phyloP scores from a whole-genome alignment of 495 filamentous ascomycete species.

The Melanomma pulvis-pyrius region DNA sequence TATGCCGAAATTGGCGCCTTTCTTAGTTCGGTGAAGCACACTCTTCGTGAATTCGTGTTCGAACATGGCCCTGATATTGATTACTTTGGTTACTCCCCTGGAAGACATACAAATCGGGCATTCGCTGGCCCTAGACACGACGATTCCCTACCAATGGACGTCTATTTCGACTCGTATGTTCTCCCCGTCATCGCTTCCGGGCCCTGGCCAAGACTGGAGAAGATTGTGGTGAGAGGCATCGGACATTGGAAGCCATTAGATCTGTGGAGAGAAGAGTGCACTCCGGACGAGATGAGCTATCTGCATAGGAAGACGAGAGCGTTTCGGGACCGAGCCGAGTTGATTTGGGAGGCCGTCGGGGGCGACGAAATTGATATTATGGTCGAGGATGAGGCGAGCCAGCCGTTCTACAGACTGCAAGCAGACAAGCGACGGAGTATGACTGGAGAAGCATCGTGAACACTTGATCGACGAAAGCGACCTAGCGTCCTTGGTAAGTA shows the following conservation, averaged over 20 bases:
- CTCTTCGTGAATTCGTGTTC: conserved; percentile 7
- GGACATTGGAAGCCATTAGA: conserved; percentile 15
- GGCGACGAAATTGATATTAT: background rate
- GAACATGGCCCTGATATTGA: conserved; percentile 19
- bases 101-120: background rate
- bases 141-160: conserved; percentile 16
- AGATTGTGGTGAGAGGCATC: conserved; percentile 11
- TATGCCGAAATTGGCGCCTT: conserved; percentile 15
- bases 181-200: conserved; percentile 4
- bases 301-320: conserved; percentile 4
- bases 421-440: background rate
- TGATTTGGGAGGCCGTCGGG: conserved; percentile 15
- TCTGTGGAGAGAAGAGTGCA: conserved; percentile 1
- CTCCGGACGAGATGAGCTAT: background rate
- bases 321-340: background rate
- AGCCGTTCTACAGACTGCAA: conserved; percentile 9
- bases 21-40: conserved; percentile 1
- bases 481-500: too few species aligned
- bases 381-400: conserved; percentile 10
- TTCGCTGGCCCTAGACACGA: background rate
- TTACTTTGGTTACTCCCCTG: background rate
- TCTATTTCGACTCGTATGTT: conserved; percentile 8
- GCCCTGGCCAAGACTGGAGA: conserved; percentile 10
- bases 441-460: background rate
- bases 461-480: too few species aligned